These are phyloP conservation scores for Arabidopsis lyrata DNA, from an alignment of 441 rosid species.

Conservation along the genomic window DNA sequence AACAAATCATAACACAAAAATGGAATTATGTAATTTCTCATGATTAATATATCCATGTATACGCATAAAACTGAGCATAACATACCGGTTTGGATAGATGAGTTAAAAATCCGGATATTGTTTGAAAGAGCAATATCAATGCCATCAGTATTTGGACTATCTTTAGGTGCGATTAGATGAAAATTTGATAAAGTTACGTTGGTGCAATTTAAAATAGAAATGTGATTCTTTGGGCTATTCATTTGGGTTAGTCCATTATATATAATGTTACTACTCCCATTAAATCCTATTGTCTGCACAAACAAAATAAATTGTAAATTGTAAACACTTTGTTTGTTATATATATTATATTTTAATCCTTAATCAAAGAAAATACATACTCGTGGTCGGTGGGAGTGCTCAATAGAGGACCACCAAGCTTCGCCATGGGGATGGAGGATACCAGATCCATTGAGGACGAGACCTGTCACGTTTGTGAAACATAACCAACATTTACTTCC, in stretches of 20 bases:
- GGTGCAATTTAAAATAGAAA: constrained; percentile 4
- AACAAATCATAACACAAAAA: background rate
- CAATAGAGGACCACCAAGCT: constrained; percentile 40
- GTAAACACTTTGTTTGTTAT: background rate
- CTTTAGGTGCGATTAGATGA: constrained; percentile 23
- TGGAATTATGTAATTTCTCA: background rate
- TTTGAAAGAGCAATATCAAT: constrained; percentile 23
- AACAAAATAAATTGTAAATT: background rate
- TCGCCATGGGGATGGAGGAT: constrained; percentile 38
- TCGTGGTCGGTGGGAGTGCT: constrained; percentile 13
- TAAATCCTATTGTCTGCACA: constrained; percentile 28
- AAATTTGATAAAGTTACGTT: constrained; percentile 30
- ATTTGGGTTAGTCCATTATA: constrained; percentile 25
- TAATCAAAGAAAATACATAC: constrained; percentile 1
- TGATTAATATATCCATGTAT: background rate
- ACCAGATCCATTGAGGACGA: constrained; percentile 34
- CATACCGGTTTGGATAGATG: constrained; percentile 39
- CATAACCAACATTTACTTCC: background rate
- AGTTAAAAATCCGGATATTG: constrained; percentile 3
- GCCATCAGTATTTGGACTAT: constrained; percentile 45
- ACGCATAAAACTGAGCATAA: too few relatives aligned
- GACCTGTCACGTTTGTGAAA: constrained; percentile 27
- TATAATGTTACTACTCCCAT: background rate
- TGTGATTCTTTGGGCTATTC: constrained; percentile 40
- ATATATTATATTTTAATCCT: background rate